phyloP scores from a whole-genome alignment of 805 yeast species.

The Candida morakotiae region DNA sequence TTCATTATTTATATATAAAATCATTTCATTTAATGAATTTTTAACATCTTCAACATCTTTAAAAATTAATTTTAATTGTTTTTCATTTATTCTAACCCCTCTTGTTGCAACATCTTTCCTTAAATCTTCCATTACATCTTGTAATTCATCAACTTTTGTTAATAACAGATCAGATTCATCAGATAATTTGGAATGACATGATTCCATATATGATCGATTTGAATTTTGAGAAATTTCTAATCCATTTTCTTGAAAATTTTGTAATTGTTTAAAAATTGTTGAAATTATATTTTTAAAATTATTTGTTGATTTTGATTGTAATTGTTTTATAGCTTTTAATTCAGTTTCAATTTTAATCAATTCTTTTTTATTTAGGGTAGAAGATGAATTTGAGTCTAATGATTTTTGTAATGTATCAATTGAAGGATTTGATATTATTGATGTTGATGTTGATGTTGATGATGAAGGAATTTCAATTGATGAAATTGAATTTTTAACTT shows the following conservation, averaged over 20 bases:
- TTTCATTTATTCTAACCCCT: constrained; percentile 75
- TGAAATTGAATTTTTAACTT: constrained; percentile 16
- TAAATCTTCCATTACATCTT: constrained; percentile 84
- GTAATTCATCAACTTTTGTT: constrained; percentile 83
- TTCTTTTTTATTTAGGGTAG: constrained; percentile 17
- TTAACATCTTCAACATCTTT: constrained; percentile 64
- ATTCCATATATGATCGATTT: constrained; percentile 63
- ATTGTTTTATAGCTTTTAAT: constrained; percentile 53
- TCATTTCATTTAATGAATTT: constrained; percentile 47
- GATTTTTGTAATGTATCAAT: not conserved
- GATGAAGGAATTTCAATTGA: constrained; percentile 19
- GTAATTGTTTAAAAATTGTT: constrained; percentile 42
- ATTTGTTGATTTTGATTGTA: constrained; percentile 43
- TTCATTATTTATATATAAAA: constrained; percentile 61
- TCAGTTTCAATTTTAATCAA: constrained; percentile 53
- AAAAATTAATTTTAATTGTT: constrained; percentile 62
- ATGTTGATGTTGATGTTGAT: no score
- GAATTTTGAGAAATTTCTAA: constrained; percentile 33
- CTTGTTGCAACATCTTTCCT: constrained; percentile 89
- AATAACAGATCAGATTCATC: constrained; percentile 71
- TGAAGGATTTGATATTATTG: constrained; percentile 1
- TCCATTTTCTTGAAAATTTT: constrained; percentile 48
- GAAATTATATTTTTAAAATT: constrained; percentile 40
- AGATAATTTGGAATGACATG: constrained; percentile 68
- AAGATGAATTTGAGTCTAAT: not conserved